Conservation (phyloP, 1,284 basidiomycete genomes). For the Cerioporus squamosus region DNA sequence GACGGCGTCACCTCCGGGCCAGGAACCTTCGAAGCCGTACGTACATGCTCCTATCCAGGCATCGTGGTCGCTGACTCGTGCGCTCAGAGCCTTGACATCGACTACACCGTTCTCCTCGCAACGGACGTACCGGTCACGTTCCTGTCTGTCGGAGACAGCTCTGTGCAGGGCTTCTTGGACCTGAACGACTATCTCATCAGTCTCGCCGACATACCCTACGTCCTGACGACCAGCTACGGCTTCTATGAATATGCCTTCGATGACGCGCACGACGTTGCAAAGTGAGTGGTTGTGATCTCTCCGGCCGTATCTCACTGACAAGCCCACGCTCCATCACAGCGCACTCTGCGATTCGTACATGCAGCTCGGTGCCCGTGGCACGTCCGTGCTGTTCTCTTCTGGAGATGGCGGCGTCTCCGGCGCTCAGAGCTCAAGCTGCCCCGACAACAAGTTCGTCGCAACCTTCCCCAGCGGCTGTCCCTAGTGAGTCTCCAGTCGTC, state of each 20-base stretch:
- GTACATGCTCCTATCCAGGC: slow-evolving; percentile 16
- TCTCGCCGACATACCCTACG: slow-evolving; percentile 31
- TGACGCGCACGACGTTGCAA: slow-evolving; percentile 49
- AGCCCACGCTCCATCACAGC: neutral
- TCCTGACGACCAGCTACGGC: slow-evolving; percentile 47
- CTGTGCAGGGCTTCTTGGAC: slow-evolving; percentile 26
- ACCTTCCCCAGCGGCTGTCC: slow-evolving; percentile 66
- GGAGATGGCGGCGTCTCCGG: slow-evolving; percentile 56
- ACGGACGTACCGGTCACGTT: slow-evolving; percentile 39
- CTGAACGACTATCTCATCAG: slow-evolving; percentile 33
- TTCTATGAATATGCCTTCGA: slow-evolving; percentile 47
- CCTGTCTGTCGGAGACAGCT: slow-evolving; percentile 15
- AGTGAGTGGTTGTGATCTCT: slow-evolving; percentile 47
- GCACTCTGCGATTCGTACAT: slow-evolving; percentile 13
- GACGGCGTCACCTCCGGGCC: slow-evolving; percentile 37
- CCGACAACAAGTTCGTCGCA: slow-evolving; percentile 54
- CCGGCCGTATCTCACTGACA: too few species aligned
- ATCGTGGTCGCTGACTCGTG: slow-evolving; percentile 39
- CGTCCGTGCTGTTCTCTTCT: slow-evolving; percentile 62
- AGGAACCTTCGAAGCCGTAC: slow-evolving; percentile 19
- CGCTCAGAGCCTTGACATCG: slow-evolving; percentile 58
- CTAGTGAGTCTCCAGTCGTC: slow-evolving; percentile 27
- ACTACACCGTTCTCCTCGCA: slow-evolving; percentile 65
- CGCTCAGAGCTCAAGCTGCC: slow-evolving; percentile 37
- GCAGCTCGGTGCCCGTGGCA: slow-evolving; percentile 59